Evolutionary conservation across 345 rosid genomes (phyloP), one percentile per base, ranked within the genome.

Genomic region (Clausena lansium): DNA sequence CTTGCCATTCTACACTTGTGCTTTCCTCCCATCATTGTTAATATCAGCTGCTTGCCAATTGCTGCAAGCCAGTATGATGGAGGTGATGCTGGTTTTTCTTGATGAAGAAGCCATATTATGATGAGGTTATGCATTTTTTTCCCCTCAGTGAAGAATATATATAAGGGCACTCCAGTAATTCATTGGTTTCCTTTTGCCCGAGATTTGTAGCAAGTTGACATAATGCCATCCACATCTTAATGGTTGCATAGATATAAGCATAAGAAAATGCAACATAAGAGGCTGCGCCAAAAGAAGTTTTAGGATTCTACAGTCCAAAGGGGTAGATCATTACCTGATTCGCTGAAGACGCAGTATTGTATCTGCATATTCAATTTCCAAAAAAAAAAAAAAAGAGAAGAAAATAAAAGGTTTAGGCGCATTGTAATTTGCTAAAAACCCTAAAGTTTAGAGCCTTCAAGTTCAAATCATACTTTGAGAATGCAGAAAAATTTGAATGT

Each of bases 401-500:
- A 45, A 45, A 45, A 45, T 45, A 54, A 68, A n/a, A 33, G 30
- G 14, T 66, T 70, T 9, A 70, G 57, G 58, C 66, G 28, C 9
- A 69, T 69, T n/a, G 17, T 38, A 70, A 75, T 79, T 69, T 77
- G 45, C 57, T 41, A 28, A 70, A 67, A 70, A 27, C 67, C 80
- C 6, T 39, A 70, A 64, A 73, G 19, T 71, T 78, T 27, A 30
- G 13, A 62, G 39, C 41, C 54, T 58, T 55, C 33, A 72, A 74
- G 74, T 76, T 78, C 58, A 73, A 22, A 79, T 72, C 84, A 82
- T 86, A 91, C 98, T 88, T 93, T 50, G 92, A 91, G 87, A 91
- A 91, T 54, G 94, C 92, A 79, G 96, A 93, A 39, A 82, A 83
- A 84, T 84, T 84, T 54, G 93, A 93, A 79, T 88, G 96, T 79